Conservation (phyloP, 371 early-diverging fungal species). For the Mucor ambiguus region DNA sequence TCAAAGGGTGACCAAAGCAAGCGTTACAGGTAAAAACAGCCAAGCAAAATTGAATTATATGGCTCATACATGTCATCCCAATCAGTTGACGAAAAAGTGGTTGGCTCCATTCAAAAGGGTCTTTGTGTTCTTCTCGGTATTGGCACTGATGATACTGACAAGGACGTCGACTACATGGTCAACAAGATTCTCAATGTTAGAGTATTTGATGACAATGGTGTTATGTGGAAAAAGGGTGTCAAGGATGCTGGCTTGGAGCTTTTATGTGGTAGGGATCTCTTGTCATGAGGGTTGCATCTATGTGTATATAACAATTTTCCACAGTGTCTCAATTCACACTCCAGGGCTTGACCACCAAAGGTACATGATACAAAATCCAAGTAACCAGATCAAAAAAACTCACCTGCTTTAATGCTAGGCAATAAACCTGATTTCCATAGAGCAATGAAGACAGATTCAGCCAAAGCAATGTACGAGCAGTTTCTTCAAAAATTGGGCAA, state of each 20-base stretch:
- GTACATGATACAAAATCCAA: background rate
- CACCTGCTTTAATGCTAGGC: constrained; percentile 28
- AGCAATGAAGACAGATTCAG: constrained; percentile 75
- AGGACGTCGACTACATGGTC: constrained; percentile 76
- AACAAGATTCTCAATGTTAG: constrained; percentile 74
- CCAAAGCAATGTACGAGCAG: constrained; percentile 70
- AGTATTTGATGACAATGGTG: constrained; percentile 70
- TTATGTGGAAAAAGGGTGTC: constrained; percentile 78
- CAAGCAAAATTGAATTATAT: no score
- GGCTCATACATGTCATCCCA: background rate
- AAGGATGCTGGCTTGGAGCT: constrained; percentile 72
- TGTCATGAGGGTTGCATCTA: background rate
- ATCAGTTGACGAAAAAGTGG: constrained; percentile 64
- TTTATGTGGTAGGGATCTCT: constrained; percentile 60
- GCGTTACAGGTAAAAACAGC: constrained; percentile 29
- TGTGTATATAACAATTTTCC: background rate
- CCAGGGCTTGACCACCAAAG: constrained; percentile 74
- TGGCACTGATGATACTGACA: constrained; percentile 67
- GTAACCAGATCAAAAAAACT: background rate
- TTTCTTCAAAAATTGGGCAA: constrained; percentile 73
- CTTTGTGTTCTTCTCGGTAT: constrained; percentile 81
- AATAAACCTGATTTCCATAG: constrained; percentile 90
- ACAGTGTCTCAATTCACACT: constrained; percentile 88
- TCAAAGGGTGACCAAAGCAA: constrained; percentile 42
- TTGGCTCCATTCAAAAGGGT: constrained; percentile 74